Percentiles rank a stretch among this genome's conserved stretches.
These are phyloP conservation scores for Papiliotrema laurentii DNA, from an alignment of 1,284 basidiomycete genomes.

Conservation along the genomic window DNA sequence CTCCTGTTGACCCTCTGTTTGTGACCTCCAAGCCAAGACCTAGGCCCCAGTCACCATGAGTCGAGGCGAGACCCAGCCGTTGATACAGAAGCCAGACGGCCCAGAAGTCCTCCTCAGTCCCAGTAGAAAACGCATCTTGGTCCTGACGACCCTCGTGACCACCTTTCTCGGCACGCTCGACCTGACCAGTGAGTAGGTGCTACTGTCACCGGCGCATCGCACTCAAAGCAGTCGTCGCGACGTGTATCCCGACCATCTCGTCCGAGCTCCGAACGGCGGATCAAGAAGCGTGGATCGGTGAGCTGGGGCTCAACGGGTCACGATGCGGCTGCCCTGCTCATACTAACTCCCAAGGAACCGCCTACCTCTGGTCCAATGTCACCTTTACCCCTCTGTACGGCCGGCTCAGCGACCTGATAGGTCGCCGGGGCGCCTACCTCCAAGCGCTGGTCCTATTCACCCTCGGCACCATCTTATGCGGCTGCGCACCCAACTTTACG, in stretches of 20 bases:
- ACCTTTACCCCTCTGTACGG: constrained; percentile 33
- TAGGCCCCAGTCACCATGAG: no score
- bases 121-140: constrained; percentile 14
- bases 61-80: no score
- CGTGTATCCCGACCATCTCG: constrained; percentile 27
- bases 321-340: not conserved
- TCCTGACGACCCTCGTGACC: constrained; percentile 19
- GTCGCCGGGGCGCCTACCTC: constrained; percentile 18
- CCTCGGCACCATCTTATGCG: constrained; percentile 21
- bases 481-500: constrained; percentile 13
- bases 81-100: not conserved
- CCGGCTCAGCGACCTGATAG: constrained; percentile 25
- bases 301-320: no score
- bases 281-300: constrained; percentile 29
- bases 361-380: constrained; percentile 29
- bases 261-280: constrained; percentile 24
- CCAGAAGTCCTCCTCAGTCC: constrained; percentile 2
- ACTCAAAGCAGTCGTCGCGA: constrained; percentile 22
- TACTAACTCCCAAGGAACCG: constrained; percentile 10
- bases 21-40: not conserved
- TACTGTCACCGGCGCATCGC: not conserved
- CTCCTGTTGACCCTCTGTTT: not conserved
- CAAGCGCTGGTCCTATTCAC: constrained; percentile 26
- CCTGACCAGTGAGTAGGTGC: constrained; percentile 18
- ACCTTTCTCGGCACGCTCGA: constrained; percentile 23